Evolutionary conservation across 495 filamentous ascomycete species (phyloP), one percentile per base, ranked within the genome.

Genomic region (Pyrenopolyporus hunteri): DNA sequence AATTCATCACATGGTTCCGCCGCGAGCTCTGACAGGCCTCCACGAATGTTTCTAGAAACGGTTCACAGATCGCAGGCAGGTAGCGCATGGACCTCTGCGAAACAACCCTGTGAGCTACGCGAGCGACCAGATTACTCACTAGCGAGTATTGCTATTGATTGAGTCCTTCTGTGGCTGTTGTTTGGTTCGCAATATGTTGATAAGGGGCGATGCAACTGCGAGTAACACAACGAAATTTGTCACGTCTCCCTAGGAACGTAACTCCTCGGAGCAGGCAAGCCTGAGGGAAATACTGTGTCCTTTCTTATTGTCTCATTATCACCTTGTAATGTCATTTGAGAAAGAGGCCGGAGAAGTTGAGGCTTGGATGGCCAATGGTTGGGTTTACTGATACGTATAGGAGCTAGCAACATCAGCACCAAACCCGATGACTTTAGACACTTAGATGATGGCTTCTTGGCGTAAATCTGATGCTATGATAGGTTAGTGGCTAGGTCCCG

Each of bases 61-160:
- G 37, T 44, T 33, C 16, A 22, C 32, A 52, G 14, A n/a, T 56
- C 23, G 37, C 39, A 16, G 33, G 32, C 8, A 31, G 40, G 50
- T 42, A 59, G 54, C 56, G 39, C 31, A 51, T 60, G 51, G 62
- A 59, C 17, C 4, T 9, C 62, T 65, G 56, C 50, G 20, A 56
- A 51, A 50, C 56, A 40, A 65, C 62, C 22, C 29, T 37, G 9
- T 28, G 17, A 16, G 22, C 32, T 31, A 16, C 23, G 11, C 11
- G 13, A 22, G 22, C 26, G 23, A 42, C 33, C 9, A n/a, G 20
- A 44, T n/a, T 48, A 28, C 16, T 31, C 28, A 13, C 26, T 45
- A 25, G 49, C 46, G 17, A 16, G 20, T 28, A 19, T 33, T 52
- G 16, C 11, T 42, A 19, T 29, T 52, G 29, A 32, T 7, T 14